These are phyloP conservation scores for Thoreauomyces humboldtii DNA, from an alignment of 192 early-diverging fungal species.

Conservation along the genomic window DNA sequence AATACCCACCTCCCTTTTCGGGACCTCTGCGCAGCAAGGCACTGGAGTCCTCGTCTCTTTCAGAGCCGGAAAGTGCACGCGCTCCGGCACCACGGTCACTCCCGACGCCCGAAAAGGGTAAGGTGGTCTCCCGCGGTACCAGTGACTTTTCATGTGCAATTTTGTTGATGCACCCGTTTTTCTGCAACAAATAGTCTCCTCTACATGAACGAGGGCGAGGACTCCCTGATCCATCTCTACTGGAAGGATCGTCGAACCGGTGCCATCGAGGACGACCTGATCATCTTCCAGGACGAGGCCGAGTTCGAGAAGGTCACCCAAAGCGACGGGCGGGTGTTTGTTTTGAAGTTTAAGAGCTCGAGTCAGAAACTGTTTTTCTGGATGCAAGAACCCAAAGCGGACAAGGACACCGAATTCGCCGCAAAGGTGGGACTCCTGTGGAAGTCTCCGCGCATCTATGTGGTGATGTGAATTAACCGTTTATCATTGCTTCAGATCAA, in stretches of 20 bases:
- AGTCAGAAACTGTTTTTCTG: conserved; percentile 78
- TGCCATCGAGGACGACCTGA: conserved; percentile 42
- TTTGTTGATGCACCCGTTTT: no score
- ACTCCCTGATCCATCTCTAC: conserved; percentile 72
- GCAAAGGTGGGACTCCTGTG: no score
- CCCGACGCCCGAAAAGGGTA: conserved; percentile 74
- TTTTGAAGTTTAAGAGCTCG: conserved; percentile 80
- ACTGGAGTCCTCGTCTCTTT: background rate
- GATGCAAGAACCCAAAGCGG: conserved; percentile 70
- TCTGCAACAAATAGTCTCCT: conserved; percentile 39
- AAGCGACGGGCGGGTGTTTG: conserved; percentile 68
- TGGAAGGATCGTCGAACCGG: conserved; percentile 72
- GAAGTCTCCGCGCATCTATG: no score
- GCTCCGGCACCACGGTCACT: conserved; percentile 60
- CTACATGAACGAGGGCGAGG: conserved; percentile 59
- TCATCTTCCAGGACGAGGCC: conserved; percentile 59
- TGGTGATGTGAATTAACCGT: no score
- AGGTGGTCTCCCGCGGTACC: background rate
- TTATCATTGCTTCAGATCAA: no score
- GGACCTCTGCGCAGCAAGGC: background rate
- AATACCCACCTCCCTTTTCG: no score
- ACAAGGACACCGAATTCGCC: conserved; percentile 57
- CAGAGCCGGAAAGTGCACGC: conserved; percentile 43
- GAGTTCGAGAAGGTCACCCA: conserved; percentile 58
- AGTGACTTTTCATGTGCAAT: background rate